Conservation (phyloP, 2,329 filamentous ascomycete species). For the Fusarium verticillioides region DNA sequence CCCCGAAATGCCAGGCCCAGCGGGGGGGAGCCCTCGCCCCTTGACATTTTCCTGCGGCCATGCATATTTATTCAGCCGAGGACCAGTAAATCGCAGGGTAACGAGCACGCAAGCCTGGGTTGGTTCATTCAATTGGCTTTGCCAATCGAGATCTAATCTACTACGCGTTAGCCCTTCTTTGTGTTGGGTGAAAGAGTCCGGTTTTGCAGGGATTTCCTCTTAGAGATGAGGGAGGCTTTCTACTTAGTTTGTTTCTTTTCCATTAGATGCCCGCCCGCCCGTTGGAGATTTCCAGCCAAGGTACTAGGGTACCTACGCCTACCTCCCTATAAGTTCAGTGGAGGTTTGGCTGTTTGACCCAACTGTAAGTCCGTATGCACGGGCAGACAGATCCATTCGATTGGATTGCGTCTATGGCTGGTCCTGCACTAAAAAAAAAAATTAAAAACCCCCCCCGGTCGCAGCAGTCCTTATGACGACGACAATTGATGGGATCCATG, state of each 20-base stretch:
- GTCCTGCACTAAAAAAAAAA: conserved; percentile 23
- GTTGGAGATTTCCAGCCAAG: conserved; percentile 5
- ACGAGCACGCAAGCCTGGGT: conserved; percentile 31
- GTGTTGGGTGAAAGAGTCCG: conserved; percentile 14
- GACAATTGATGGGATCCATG: conserved; percentile 21
- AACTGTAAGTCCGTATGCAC: conserved; percentile 22
- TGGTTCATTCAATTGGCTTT: conserved; percentile 41
- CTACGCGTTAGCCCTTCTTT: conserved; percentile 30
- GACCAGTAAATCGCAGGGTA: conserved; percentile 20
- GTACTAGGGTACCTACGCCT: too few relatives aligned
- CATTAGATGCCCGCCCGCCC: not conserved
- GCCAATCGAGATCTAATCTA: conserved; percentile 41
- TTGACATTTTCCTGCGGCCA: not conserved
- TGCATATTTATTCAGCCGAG: conserved; percentile 5
- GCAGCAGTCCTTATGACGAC: conserved; percentile 33
- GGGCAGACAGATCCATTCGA: conserved; percentile 6
- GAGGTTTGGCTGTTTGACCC: conserved; percentile 14
- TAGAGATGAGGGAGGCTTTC: conserved; percentile 7
- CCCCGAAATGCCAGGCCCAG: not conserved
- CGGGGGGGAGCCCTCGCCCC: not conserved
- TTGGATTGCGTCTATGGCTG: not conserved
- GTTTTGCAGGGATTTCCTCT: conserved; percentile 20
- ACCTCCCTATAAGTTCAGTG: conserved; percentile 1
- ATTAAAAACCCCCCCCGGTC: not conserved
- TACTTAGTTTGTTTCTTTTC: not conserved